Conservation (phyloP, 2,329 filamentous ascomycete species). For the Fusarium fujikuroi region DNA sequence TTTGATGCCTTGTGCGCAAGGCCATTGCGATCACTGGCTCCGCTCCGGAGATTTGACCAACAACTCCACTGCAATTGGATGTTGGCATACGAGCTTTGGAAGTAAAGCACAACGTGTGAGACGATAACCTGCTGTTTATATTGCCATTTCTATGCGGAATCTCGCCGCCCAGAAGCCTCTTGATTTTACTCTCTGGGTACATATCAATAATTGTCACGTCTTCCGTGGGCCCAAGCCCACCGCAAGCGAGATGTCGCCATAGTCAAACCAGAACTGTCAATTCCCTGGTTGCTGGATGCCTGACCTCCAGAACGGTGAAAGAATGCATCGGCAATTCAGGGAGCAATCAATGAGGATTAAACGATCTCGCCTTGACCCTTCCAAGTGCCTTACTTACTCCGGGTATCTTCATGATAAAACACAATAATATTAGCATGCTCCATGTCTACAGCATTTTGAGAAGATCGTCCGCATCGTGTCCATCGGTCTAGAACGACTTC, state of each 20-base stretch:
- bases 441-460: not conserved
- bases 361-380: not conserved
- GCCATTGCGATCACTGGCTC: slow-evolving; percentile 16
- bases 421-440: not conserved
- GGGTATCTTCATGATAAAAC: not conserved
- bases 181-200: not conserved
- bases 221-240: not conserved
- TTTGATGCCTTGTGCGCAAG: slow-evolving; percentile 48
- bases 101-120: not conserved
- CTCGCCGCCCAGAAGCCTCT: not conserved
- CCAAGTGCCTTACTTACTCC: not conserved
- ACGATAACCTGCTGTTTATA: not conserved
- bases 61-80: not conserved
- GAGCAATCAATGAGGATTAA: not conserved
- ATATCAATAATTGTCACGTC: not conserved
- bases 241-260: not conserved
- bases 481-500: not conserved
- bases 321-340: not conserved
- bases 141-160: not conserved
- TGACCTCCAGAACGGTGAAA: not conserved
- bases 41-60: slow-evolving; percentile 4
- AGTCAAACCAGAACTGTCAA: too few relatives aligned
- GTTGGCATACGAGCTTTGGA: not conserved
- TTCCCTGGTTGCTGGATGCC: not conserved
- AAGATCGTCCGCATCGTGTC: not conserved